Evolutionary conservation across 805 yeast genomes (phyloP).

Genomic region (Sungouiozyma intestinalis): DNA sequence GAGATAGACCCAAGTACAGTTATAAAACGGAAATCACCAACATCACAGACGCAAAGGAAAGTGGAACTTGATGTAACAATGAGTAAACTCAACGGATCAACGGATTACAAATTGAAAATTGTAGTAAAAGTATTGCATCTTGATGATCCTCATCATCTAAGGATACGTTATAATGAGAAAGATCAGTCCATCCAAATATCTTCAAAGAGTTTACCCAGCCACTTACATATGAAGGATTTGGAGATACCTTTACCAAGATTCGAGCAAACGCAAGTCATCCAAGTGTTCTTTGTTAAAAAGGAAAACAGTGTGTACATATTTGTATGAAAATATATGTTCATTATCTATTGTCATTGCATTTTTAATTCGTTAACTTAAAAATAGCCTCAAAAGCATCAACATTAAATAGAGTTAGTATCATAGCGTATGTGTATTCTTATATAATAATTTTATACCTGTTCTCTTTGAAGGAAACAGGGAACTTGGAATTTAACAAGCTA

Average conservation of each 20-base stretch:
- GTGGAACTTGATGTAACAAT: constrained; percentile 21
- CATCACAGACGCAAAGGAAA: constrained; percentile 11
- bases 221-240: background rate
- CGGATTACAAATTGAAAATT: constrained; percentile 29
- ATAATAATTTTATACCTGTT: too few species aligned
- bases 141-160: constrained; percentile 21
- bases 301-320: constrained; percentile 26
- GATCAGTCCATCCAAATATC: background rate
- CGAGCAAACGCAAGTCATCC: constrained; percentile 12
- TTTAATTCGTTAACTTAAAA: background rate
- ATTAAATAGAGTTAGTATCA: background rate
- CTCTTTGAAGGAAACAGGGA: too few species aligned
- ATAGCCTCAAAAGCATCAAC: background rate
- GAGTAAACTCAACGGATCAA: constrained; percentile 22
- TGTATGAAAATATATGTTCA: constrained; percentile 12
- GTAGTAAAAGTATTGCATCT: constrained; percentile 25
- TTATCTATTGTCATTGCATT: too few species aligned
- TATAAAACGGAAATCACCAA: background rate
- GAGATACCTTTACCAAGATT: constrained; percentile 31
- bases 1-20: constrained; percentile 31
- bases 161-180: too few species aligned
- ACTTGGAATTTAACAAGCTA: background rate
- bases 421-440: too few species aligned
- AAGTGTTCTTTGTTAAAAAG: constrained; percentile 23
- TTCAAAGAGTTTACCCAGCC: background rate